Conservation (phyloP, 805 yeast species). For the Zygosaccharomyces bisporus region DNA sequence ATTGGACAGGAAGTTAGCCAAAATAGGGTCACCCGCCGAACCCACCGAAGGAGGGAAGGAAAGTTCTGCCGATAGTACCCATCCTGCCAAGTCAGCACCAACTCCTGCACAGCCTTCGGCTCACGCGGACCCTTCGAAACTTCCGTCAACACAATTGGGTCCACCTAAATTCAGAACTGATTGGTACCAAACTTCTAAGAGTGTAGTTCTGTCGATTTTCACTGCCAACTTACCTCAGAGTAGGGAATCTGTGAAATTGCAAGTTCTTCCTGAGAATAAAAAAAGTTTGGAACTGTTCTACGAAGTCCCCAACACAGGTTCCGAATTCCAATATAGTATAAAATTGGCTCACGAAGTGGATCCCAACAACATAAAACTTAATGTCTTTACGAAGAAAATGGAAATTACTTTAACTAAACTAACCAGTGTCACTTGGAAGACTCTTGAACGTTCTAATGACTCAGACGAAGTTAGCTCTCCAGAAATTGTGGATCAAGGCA, state of each 20-base stretch:
- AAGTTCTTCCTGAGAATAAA: conserved; percentile 39
- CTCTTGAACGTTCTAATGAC: conserved; percentile 33
- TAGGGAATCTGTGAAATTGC: conserved; percentile 38
- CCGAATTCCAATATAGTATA: conserved; percentile 57
- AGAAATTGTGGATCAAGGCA: neutral
- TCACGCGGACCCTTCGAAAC: neutral
- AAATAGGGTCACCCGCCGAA: no score
- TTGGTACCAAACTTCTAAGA: conserved; percentile 64
- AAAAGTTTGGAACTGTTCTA: conserved; percentile 36
- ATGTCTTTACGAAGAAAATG: conserved; percentile 66
- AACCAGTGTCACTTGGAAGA: conserved; percentile 48
- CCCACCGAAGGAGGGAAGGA: conserved; percentile 10
- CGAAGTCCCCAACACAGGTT: conserved; percentile 30
- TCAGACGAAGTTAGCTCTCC: neutral
- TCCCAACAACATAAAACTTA: conserved; percentile 42
- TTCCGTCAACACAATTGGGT: neutral
- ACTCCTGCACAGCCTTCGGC: neutral
- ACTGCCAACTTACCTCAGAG: conserved; percentile 55
- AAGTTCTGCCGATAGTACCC: neutral
- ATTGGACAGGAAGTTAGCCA: conserved; percentile 21
- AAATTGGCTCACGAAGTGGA: conserved; percentile 52
- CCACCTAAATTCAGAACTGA: conserved; percentile 44
- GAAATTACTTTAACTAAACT: conserved; percentile 61
- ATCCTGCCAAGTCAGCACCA: conserved; percentile 1
- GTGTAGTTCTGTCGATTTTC: conserved; percentile 65